phyloP scores from a whole-genome alignment of 1,139 yeast genomes.

The Yamadazyma songkhlaensis region DNA sequence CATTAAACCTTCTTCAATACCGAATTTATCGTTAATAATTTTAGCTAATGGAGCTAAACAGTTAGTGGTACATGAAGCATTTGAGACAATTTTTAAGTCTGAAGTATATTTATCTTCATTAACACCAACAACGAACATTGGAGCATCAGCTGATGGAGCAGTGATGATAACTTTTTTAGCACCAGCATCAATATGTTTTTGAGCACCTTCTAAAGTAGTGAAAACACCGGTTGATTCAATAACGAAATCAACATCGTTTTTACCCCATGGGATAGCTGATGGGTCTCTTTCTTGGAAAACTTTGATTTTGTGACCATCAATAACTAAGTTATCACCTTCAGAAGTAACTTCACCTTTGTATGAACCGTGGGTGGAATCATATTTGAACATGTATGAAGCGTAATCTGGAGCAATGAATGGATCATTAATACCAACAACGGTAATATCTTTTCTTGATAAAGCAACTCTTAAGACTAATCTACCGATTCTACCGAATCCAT shows the following conservation, averaged over 20 bases:
- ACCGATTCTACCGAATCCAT: constrained; percentile 90
- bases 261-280: constrained; percentile 78
- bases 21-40: constrained; percentile 75
- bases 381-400: constrained; percentile 87
- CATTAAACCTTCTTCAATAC: constrained; percentile 85
- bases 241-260: constrained; percentile 71
- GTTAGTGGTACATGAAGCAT: constrained; percentile 90
- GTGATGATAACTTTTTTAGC: constrained; percentile 89
- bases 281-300: constrained; percentile 81
- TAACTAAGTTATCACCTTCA: constrained; percentile 55
- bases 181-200: constrained; percentile 79
- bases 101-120: constrained; percentile 70
- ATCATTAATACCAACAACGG: constrained; percentile 79
- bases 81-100: constrained; percentile 70
- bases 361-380: constrained; percentile 83
- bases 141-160: constrained; percentile 86
- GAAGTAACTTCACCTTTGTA: constrained; percentile 65
- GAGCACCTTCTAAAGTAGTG: constrained; percentile 75
- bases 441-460: constrained; percentile 63
- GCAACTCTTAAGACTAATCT: constrained; percentile 85
- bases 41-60: constrained; percentile 88
- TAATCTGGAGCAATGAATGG: constrained; percentile 82
- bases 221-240: constrained; percentile 89
- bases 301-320: constrained; percentile 66
- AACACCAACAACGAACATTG: constrained; percentile 87